phyloP scores from a whole-genome alignment of 2,329 filamentous ascomycete species.

The Diaporthe sp. region DNA sequence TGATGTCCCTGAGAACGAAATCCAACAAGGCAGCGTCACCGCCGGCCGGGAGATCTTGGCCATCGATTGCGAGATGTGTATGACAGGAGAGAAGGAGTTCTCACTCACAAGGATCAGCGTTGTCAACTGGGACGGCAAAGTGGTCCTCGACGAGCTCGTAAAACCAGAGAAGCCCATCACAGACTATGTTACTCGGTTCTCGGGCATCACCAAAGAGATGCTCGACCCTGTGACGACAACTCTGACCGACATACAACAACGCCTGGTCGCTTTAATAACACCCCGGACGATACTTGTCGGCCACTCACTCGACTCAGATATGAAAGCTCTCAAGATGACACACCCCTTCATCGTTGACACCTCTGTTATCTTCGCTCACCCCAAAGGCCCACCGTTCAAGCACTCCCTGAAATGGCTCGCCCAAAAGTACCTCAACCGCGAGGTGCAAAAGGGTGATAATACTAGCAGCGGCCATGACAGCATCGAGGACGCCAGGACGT shows the following conservation, averaged over 20 bases:
- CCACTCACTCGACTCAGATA: slow-evolving; percentile 85
- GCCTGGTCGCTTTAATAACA: slow-evolving; percentile 78
- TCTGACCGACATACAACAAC: slow-evolving; percentile 83
- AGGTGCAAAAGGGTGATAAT: slow-evolving; percentile 86
- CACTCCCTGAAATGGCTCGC: slow-evolving; percentile 91
- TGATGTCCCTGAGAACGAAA: slow-evolving; percentile 74
- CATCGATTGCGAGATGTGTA: slow-evolving; percentile 98
- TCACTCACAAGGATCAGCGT: slow-evolving; percentile 92
- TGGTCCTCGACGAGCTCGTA: slow-evolving; percentile 90
- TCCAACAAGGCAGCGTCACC: slow-evolving; percentile 86
- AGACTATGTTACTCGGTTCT: slow-evolving; percentile 92
- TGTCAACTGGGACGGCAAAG: slow-evolving; percentile 85
- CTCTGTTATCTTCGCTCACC: slow-evolving; percentile 88
- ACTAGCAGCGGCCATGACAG: slow-evolving; percentile 83
- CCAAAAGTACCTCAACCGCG: slow-evolving; percentile 85
- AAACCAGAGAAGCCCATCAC: slow-evolving; percentile 89
- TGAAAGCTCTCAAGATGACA: slow-evolving; percentile 85
- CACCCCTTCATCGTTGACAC: slow-evolving; percentile 97
- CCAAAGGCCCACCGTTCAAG: slow-evolving; percentile 89
- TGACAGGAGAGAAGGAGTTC: slow-evolving; percentile 82
- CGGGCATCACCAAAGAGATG: slow-evolving; percentile 91
- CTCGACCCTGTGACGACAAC: slow-evolving; percentile 87
- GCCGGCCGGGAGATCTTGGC: slow-evolving; percentile 83
- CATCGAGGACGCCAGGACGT: slow-evolving; percentile 91
- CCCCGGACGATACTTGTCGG: slow-evolving; percentile 81